Evolutionary conservation across 768 basidiomycete species (phyloP), one percentile per base, ranked within the genome.

Genomic region (Trametes villosa): DNA sequence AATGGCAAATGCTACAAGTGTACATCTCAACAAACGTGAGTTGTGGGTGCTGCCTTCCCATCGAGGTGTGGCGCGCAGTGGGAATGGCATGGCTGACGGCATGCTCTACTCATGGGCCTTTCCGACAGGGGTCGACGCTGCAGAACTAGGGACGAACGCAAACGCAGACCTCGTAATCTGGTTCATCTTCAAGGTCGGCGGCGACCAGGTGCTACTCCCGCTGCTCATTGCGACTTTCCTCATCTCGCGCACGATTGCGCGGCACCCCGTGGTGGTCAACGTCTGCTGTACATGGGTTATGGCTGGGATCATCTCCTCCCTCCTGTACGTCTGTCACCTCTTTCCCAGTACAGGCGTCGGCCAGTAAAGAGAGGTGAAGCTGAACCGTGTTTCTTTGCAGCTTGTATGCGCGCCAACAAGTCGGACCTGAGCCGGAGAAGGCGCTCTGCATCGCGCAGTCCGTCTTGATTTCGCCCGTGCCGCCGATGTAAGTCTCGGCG

Each of bases 271-370:
- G 2, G 68, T 84, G 40, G 70, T 83, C 44, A 82, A 81, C 53
- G 68, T 82, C 3, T 81, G 78, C 62, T 72, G 79, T 26, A 79
- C 78, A 11, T 82, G 80, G 79, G 79, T 81, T 18, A 65, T 83
- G 20, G 77, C 79, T 4, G 79, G 78, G 2, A 66, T 80, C 22
- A 77, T 75, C 57, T 75, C 78, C 12, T 68, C 77, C 4, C 65
- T 84, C 33, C 72, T 84, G 79, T 82, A 60, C 67, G 80, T 68
- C n/a, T n/a, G n/a, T n/a, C n/a, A n/a, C n/a, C n/a, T n/a, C n/a
- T 5, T n/a, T 49, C 31, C 15, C 17, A 29, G 9, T 11, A n/a
- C 8, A 34, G 40, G 11, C 3, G n/a, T 8, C 12, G 24, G 5
- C 3, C 4, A 2, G 24, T 9, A n/a, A n/a, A n/a, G 11, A 22